Evolutionary conservation across 768 basidiomycete genomes (phyloP), one percentile per base, ranked within the genome.

Genomic region (Lentinula guzmanii): DNA sequence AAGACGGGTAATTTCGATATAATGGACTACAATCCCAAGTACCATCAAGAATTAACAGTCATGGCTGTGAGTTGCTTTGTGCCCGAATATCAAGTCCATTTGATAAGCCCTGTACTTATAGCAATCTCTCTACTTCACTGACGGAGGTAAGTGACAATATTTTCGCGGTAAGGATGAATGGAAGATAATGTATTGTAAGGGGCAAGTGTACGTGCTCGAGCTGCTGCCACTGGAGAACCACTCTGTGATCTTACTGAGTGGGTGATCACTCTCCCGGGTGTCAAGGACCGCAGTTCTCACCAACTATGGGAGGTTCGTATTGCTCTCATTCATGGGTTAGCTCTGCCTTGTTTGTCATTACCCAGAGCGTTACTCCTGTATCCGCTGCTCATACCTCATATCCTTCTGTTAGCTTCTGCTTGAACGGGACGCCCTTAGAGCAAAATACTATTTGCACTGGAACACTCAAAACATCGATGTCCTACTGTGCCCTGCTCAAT

Each of bases 121-220:
- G 78, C 69, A 69, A 31, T 64, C 69, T 41, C 66, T 79, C 8
- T 80, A 73, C 52, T 76, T 76, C 52, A 66, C 71, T 6, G 78
- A 80, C 37, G 77, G 74, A 15, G 79, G 75, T 9, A 62, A 66
- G 35, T 69, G 61, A 0, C 37, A 39, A 11, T 9, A 6, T 21
- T 18, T 37, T 6, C 53, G 16, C 18, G 5, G 7, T 21, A 6
- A 39, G 33, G 21, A 5, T 28, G 16, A 37, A 54, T 37, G 13
- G 7, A 13, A 8, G 37, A 39, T 39, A 9, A 56, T 43, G 39
- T 13, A 18, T 55, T 48, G 21, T 13, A 41, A 56, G 55, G 55
- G 10, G 58, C 58, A 37, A 59, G 58, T 18, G 58, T 46, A 18
- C 58, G 46, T 41, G 55, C 55, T 56, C 55, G 55, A 28, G 41